Evolutionary conservation across 306 rosid species (phyloP).

Genomic region (Comarum palustre): DNA sequence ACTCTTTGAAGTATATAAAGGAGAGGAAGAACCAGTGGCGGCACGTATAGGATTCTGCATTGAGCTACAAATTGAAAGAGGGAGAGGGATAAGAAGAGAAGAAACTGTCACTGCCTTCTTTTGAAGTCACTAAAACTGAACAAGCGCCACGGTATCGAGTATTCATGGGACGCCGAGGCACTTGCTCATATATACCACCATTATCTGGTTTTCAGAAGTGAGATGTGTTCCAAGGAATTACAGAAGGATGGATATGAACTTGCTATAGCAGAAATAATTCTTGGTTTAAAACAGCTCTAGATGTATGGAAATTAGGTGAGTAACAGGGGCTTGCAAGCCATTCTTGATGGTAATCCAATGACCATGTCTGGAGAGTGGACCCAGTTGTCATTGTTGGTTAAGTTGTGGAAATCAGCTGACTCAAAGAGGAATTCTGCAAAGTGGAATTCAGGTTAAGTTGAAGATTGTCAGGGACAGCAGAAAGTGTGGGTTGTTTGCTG

Average conservation of each 20-base stretch:
- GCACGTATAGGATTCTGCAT: background rate
- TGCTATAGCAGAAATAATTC: no score
- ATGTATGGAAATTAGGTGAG: constrained; percentile 53
- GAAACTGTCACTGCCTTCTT: constrained; percentile 31
- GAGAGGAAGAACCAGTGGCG: background rate
- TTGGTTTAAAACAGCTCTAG: constrained; percentile 37
- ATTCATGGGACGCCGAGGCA: background rate
- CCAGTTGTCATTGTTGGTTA: constrained; percentile 48
- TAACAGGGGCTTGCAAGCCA: constrained; percentile 49
- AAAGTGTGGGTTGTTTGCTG: constrained; percentile 72
- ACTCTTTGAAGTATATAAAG: background rate
- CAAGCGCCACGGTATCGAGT: background rate
- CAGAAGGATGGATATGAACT: no score
- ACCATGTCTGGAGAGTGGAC: constrained; percentile 50
- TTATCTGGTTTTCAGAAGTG: background rate
- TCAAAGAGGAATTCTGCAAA: constrained; percentile 53
- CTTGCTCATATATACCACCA: no score
- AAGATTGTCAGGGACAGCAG: constrained; percentile 54
- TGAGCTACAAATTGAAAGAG: background rate
- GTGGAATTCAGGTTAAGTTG: constrained; percentile 50
- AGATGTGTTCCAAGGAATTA: no score
- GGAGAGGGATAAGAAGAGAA: background rate
- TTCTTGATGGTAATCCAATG: constrained; percentile 57
- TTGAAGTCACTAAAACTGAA: constrained; percentile 42
- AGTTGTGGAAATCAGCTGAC: constrained; percentile 57